Conservation (phyloP, 148 eudicot genomes). For the Dianthus caryophyllus region DNA sequence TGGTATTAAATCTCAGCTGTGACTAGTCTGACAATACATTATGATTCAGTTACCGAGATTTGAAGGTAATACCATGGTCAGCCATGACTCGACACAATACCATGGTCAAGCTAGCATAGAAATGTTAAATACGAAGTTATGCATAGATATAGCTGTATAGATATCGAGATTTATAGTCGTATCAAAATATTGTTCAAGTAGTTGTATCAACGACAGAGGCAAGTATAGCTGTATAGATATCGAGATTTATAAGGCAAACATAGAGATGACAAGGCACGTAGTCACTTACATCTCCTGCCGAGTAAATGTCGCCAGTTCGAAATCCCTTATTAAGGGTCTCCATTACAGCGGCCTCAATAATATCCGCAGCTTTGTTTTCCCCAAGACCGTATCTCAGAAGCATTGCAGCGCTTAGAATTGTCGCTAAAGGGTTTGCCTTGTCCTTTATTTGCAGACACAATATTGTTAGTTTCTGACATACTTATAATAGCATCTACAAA, state of each 20-base stretch:
- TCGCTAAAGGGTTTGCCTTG: slow-evolving; percentile 92
- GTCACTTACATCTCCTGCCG: slow-evolving; percentile 60
- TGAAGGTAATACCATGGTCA: too few relatives aligned
- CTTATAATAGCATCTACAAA: background rate
- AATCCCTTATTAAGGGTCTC: slow-evolving; percentile 66
- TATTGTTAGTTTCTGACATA: slow-evolving; percentile 1
- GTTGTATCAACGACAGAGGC: background rate
- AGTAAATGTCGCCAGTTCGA: slow-evolving; percentile 85
- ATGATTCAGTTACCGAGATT: too few relatives aligned
- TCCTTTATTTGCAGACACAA: slow-evolving; percentile 40
- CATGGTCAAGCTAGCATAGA: too few relatives aligned
- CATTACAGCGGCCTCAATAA: slow-evolving; percentile 80
- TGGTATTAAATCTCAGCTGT: too few relatives aligned
- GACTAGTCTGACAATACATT: too few relatives aligned
- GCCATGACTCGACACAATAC: too few relatives aligned
- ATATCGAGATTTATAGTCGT: too few relatives aligned
- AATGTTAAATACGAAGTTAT: too few relatives aligned
- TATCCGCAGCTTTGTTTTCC: slow-evolving; percentile 78
- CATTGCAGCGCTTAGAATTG: slow-evolving; percentile 91
- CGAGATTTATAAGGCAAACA: background rate
- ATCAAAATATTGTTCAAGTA: background rate
- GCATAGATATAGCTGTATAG: too few relatives aligned
- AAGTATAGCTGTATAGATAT: background rate
- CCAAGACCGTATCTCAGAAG: slow-evolving; percentile 90
- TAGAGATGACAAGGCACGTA: slow-evolving; percentile 17